A percentile compares a stretch with the other conserved stretches of the same genome.
Evolutionary conservation across 2,329 filamentous ascomycete species (phyloP).

Genomic region (Capronia americana): DNA sequence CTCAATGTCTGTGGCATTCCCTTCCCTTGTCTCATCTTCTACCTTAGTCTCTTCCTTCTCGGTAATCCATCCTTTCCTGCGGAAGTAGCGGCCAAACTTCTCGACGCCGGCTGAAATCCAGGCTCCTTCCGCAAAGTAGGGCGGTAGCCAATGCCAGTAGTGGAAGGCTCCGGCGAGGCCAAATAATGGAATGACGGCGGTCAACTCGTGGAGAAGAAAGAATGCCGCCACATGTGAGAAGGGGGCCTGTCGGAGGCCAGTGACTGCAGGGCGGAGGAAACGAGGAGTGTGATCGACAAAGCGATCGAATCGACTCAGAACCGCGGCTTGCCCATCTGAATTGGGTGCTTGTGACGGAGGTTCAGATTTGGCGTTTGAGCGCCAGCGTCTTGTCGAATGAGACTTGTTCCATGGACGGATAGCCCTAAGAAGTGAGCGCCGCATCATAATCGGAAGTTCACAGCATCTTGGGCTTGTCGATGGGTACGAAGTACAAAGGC

Average conservation of each 20-base stretch:
- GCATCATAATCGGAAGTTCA: constrained; percentile 4
- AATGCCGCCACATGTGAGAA: constrained; percentile 85
- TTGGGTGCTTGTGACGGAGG: constrained; percentile 14
- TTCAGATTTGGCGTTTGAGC: constrained; percentile 18
- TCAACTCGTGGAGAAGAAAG: constrained; percentile 88
- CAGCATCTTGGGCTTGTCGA: not conserved
- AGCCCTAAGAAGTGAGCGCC: not conserved
- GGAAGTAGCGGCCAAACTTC: constrained; percentile 78
- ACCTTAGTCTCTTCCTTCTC: constrained; percentile 56
- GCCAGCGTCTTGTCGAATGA: constrained; percentile 15
- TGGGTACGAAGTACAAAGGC: no score
- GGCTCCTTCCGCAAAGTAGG: constrained; percentile 58
- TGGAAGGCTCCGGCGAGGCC: constrained; percentile 79
- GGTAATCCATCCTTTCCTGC: constrained; percentile 80
- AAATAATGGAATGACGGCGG: constrained; percentile 80
- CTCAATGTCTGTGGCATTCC: constrained; percentile 22
- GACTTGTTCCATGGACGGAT: not conserved
- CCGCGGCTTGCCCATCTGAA: constrained; percentile 23
- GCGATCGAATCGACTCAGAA: constrained; percentile 33
- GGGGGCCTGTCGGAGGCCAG: constrained; percentile 72
- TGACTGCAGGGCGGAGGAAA: constrained; percentile 34
- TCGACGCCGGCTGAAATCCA: constrained; percentile 69
- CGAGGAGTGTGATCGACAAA: constrained; percentile 36
- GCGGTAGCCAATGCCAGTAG: constrained; percentile 75
- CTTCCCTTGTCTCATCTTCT: constrained; percentile 43